Evolutionary conservation across 306 rosid genomes (phyloP).

Genomic region (Trichosanthes truncata): DNA sequence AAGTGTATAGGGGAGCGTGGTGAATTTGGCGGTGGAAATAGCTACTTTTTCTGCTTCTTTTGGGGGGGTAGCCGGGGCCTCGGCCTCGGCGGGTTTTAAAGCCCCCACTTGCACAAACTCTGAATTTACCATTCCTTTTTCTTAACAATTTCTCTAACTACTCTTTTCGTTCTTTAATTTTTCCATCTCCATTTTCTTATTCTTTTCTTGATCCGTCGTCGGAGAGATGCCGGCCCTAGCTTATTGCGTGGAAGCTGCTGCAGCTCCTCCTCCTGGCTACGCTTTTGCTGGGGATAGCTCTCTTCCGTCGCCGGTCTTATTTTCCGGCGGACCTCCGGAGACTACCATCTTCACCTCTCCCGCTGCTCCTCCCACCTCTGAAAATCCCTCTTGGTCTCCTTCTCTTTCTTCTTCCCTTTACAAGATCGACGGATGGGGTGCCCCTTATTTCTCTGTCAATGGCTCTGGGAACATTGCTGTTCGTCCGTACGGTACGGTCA

Average conservation of each 20-base stretch:
- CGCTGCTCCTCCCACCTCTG: slow-evolving; percentile 2
- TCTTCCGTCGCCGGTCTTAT: slow-evolving; percentile 52
- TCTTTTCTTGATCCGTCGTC: slow-evolving; percentile 20
- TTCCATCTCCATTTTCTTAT: not conserved
- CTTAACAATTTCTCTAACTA: slow-evolving; percentile 21
- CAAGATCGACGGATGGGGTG: slow-evolving; percentile 71
- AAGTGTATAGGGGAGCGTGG: slow-evolving; percentile 27
- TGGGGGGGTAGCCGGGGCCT: slow-evolving; percentile 99
- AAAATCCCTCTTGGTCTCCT: slow-evolving; percentile 51
- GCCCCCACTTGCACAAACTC: slow-evolving; percentile 74
- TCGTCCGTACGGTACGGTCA: slow-evolving; percentile 45
- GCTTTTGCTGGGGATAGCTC: slow-evolving; percentile 50
- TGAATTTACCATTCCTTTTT: not conserved
- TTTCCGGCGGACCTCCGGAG: slow-evolving; percentile 32
- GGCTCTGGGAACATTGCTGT: slow-evolving; percentile 61
- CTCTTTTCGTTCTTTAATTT: not conserved
- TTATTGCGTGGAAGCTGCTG: slow-evolving; percentile 68
- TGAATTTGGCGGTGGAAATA: slow-evolving; percentile 27
- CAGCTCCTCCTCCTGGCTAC: slow-evolving; percentile 63
- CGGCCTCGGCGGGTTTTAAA: slow-evolving; percentile 99
- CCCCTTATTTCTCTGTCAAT: slow-evolving; percentile 58
- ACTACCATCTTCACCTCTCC: not conserved
- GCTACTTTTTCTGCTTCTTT: slow-evolving; percentile 52
- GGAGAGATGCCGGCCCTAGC: slow-evolving; percentile 90
- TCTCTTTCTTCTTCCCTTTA: slow-evolving; percentile 46